These are phyloP conservation scores for Quambalaria eucalypti DNA, from an alignment of 1,284 basidiomycete genomes.

Conservation along the genomic window DNA sequence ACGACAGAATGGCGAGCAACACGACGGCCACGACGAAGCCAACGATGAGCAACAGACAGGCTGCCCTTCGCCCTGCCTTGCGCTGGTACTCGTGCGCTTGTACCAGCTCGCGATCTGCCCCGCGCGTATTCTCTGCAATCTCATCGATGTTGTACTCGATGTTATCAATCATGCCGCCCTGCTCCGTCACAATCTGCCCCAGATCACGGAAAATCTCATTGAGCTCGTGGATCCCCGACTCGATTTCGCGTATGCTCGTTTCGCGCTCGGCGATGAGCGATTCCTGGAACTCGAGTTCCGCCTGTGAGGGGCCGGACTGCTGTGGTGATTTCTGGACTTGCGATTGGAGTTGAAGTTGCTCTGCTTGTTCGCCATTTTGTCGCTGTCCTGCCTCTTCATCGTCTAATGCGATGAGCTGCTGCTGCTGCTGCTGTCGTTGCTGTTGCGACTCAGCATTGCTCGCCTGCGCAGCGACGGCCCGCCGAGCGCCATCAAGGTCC, in stretches of 20 bases:
- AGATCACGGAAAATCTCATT: slow-evolving; percentile 95
- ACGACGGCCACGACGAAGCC: slow-evolving; percentile 81
- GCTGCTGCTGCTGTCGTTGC: slow-evolving; percentile 3
- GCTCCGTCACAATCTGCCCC: slow-evolving; percentile 86
- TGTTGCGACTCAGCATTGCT: neutral
- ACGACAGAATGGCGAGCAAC: no score
- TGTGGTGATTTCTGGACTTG: slow-evolving; percentile 36
- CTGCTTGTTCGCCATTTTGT: slow-evolving; percentile 1
- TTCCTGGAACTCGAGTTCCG: slow-evolving; percentile 91
- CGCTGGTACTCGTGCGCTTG: slow-evolving; percentile 90
- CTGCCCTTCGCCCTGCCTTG: slow-evolving; percentile 78
- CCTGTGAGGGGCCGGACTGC: slow-evolving; percentile 54
- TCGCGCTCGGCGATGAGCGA: slow-evolving; percentile 91
- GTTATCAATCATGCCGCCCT: slow-evolving; percentile 91
- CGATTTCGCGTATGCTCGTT: slow-evolving; percentile 88
- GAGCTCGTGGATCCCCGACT: slow-evolving; percentile 90
- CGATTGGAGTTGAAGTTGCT: slow-evolving; percentile 39
- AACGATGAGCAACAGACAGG: slow-evolving; percentile 79
- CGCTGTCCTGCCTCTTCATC: neutral
- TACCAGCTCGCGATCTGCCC: slow-evolving; percentile 76
- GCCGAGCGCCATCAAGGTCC: slow-evolving; percentile 61
- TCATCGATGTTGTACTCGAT: slow-evolving; percentile 89
- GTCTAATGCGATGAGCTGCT: slow-evolving; percentile 4
- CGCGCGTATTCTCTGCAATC: slow-evolving; percentile 72
- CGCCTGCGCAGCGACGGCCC: neutral